These are phyloP conservation scores for Aspergillus indologenus DNA, from an alignment of 495 filamentous ascomycete genomes.

Conservation along the genomic window DNA sequence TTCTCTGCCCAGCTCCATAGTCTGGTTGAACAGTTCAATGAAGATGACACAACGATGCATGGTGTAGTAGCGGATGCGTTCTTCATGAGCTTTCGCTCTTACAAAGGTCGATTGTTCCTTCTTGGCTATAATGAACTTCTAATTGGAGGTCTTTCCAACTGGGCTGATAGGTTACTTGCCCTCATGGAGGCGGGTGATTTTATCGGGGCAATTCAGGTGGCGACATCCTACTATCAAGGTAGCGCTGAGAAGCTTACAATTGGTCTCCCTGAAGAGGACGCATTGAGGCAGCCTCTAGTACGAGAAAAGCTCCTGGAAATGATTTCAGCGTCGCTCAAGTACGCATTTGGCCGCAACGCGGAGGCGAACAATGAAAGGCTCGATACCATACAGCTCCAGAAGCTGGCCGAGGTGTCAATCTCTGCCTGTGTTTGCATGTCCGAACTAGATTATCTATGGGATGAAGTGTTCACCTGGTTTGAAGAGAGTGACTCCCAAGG, in stretches of 20 bases:
- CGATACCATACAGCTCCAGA: conserved; percentile 57
- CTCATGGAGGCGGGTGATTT: conserved; percentile 95
- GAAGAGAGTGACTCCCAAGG: conserved; percentile 69
- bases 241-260: conserved; percentile 87
- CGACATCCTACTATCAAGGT: conserved; percentile 87
- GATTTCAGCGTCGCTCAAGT: conserved; percentile 88
- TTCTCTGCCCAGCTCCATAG: conserved; percentile 80
- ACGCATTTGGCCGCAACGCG: conserved; percentile 69
- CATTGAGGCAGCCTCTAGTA: conserved; percentile 73
- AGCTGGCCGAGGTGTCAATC: conserved; percentile 81
- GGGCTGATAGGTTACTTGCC: conserved; percentile 95
- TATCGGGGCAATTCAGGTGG: conserved; percentile 83
- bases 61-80: conserved; percentile 96
- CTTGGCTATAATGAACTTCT: conserved; percentile 87
- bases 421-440: conserved; percentile 72
- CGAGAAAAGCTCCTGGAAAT: conserved; percentile 88
- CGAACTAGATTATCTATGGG: conserved; percentile 80
- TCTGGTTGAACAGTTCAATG: conserved; percentile 83
- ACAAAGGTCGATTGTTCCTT: conserved; percentile 90
- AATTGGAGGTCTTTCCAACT: conserved; percentile 89
- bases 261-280: conserved; percentile 83
- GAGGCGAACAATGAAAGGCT: conserved; percentile 49
- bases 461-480: conserved; percentile 85
- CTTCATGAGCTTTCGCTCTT: conserved; percentile 92
- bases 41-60: conserved; percentile 86